Evolutionary conservation across 805 yeast species (phyloP).

Genomic region (Candida vartiovaarae): DNA sequence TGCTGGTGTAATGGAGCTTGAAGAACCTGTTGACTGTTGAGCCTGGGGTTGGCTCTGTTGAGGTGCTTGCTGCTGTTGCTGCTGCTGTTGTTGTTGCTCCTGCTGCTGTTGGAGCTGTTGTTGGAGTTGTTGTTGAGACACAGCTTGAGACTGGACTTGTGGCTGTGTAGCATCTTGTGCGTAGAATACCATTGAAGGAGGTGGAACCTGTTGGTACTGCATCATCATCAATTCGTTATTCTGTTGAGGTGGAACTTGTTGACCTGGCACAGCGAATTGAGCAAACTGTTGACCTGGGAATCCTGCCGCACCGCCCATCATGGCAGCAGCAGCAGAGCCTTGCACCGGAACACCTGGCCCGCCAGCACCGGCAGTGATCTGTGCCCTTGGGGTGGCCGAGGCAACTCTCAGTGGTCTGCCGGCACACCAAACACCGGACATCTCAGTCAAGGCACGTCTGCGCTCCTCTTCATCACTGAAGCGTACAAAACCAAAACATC

Average conservation of each 20-base stretch:
- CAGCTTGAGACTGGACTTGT: not conserved
- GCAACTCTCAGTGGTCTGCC: constrained; percentile 76
- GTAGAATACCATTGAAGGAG: constrained; percentile 13
- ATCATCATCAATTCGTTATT: constrained; percentile 16
- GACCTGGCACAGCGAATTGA: constrained; percentile 8
- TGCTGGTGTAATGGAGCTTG: too few relatives aligned
- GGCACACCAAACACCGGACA: constrained; percentile 77
- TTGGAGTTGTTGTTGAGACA: constrained; percentile 4
- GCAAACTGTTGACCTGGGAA: constrained; percentile 10
- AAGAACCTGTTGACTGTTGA: too few relatives aligned
- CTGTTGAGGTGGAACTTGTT: constrained; percentile 19
- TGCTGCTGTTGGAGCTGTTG: constrained; percentile 10
- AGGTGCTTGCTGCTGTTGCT: constrained; percentile 1
- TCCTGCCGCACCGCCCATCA: constrained; percentile 1
- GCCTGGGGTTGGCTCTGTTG: constrained; percentile 2
- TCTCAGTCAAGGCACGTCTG: constrained; percentile 57
- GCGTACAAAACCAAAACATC: constrained; percentile 78
- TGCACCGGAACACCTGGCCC: not conserved
- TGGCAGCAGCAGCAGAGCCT: not conserved
- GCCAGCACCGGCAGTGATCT: constrained; percentile 1
- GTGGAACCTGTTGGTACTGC: constrained; percentile 18
- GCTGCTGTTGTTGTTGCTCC: constrained; percentile 1
- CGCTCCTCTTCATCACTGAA: constrained; percentile 67
- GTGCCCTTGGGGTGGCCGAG: constrained; percentile 66
- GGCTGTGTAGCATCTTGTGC: constrained; percentile 6